Evolutionary conservation across 2,329 filamentous ascomycete genomes (phyloP), one percentile per base, ranked within the genome.

Genomic region (Exophiala alcalophila): DNA sequence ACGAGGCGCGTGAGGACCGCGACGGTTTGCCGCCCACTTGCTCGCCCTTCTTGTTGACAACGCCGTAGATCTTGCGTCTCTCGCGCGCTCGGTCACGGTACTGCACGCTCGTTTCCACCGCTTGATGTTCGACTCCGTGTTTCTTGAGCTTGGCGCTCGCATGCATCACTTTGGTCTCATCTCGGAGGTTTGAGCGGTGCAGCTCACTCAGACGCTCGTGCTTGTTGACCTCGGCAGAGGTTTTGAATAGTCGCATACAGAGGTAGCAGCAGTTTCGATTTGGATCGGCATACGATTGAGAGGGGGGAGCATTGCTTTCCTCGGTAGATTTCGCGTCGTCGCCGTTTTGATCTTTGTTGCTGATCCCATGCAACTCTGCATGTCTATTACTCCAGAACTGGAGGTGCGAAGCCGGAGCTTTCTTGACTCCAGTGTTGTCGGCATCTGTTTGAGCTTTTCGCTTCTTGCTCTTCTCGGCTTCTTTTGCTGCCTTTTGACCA

Each of bases 371-470:
- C 16, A 85, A 66, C 56, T 86, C 81, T 2, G 80, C 81, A 57
- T 84, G 80, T 35, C 81, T 78, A 56, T 84, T 79, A 34, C 79
- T 78, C 82, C 82, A 86, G 61, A 83, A 83, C 61, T 84, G 79
- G 31, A 86, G 68, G 61, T 85, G 80, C 1, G 80, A 78, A 3
- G 79, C 76, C 35, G 82, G 71, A 5, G 72, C 68, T 53, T 78
- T 57, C 41, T 71, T 71, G 51, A 68, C 68, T 32, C 57, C 37
- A 36, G 42, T 65, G 12, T 61, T 59, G 3, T 63, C 56, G 4
- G 57, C 49, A n/a, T 71, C 69, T 1, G 34, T 12, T 24, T 40
- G 47, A 4, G 68, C 64, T 49, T 73, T 72, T 47, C 68, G 59
- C 48, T 72, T 70, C 52, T 70, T 73, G 8, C 56, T 56, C 35